These are phyloP conservation scores for Trichosporon sp. DNA, from an alignment of 1,284 basidiomycete genomes.

Conservation along the genomic window DNA sequence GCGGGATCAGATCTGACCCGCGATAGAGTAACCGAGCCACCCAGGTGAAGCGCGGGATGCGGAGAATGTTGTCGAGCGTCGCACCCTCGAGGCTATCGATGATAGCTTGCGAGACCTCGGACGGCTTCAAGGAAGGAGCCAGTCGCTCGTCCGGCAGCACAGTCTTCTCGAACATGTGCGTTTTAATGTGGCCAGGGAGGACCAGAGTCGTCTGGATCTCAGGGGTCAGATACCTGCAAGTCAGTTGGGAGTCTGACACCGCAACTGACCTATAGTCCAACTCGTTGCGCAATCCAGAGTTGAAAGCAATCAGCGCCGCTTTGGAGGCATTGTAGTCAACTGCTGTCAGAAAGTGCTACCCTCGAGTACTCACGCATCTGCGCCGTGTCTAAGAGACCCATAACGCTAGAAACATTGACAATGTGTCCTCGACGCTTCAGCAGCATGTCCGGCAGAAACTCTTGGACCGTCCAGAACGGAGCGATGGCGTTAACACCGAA, in stretches of 20 bases:
- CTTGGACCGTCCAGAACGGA: slow-evolving; percentile 87
- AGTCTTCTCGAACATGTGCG: slow-evolving; percentile 70
- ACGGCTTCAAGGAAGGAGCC: slow-evolving; percentile 70
- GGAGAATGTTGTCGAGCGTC: slow-evolving; percentile 66
- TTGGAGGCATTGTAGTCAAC: slow-evolving; percentile 89
- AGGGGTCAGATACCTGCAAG: slow-evolving; percentile 68
- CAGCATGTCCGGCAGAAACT: slow-evolving; percentile 90
- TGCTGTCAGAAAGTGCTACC: slow-evolving; percentile 45
- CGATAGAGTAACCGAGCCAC: slow-evolving; percentile 41
- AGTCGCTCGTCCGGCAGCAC: slow-evolving; percentile 61
- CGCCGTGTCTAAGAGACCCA: slow-evolving; percentile 73
- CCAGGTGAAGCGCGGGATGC: slow-evolving; percentile 62
- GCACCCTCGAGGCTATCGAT: slow-evolving; percentile 75
- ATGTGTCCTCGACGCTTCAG: slow-evolving; percentile 77
- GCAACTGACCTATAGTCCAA: slow-evolving; percentile 67
- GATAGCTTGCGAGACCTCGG: slow-evolving; percentile 75
- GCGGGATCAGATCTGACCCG: slow-evolving; percentile 45
- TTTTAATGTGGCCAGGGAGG: slow-evolving; percentile 72
- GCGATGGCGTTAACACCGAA: slow-evolving; percentile 85
- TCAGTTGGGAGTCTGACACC: slow-evolving; percentile 11
- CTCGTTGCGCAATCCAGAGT: slow-evolving; percentile 80
- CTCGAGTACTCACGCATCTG: slow-evolving; percentile 69
- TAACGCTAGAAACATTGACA: slow-evolving; percentile 78
- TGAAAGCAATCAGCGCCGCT: slow-evolving; percentile 73
- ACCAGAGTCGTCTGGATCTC: slow-evolving; percentile 78